Base-by-base conservation (phyloP, 257 asterid species). In the Solanum dulcamara region DNA sequence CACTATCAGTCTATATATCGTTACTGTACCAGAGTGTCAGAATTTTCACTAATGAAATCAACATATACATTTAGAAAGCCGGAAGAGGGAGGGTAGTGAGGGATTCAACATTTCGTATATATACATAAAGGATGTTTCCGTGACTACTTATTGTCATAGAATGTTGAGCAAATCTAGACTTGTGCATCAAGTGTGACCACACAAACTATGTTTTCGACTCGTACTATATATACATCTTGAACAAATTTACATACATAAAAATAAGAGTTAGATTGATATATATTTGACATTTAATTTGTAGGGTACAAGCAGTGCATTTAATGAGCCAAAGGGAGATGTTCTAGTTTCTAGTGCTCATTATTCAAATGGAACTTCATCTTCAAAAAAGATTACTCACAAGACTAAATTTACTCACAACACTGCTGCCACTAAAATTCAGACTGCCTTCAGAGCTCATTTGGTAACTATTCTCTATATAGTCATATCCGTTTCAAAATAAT, bases 341-440 rank as follows among this genome's bases (percentile, higher is more conserved):
- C 60, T 17, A 28, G 26, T 1, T 79, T 3, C 44, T 9, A 75
- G 26, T 67, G 53, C 42, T 86, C 83, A 74, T 37, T 50, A 74
- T 44, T 75, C 85, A 51, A 89, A 85, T 85, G 92, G 91, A 74
- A 42, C n/a, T 22, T 60, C 83, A 9, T 72, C 62, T 22, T 62
- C 82, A 7, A 85, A 81, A 20, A 90, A 84, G 89, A 87, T 60
- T 37, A 28, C 26, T 22, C 74, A 74, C 71, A 32, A 37, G 55
- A 72, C 22, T 18, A 84, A 53, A 20, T 86, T 84, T 40, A 87
- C 90, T 7, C 85, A 85, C 12, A 90, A 86, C 40, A 82, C 28
- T 70, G 97, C 98, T 11, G 97, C 95, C 66, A 88, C 75, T 14
- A 84, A 79, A 81, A 93, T 94, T 44, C 97, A 93, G 88, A 66